Base-by-base conservation (phyloP, 1,284 basidiomycete genomes). In the Caloboletus firmus region DNA sequence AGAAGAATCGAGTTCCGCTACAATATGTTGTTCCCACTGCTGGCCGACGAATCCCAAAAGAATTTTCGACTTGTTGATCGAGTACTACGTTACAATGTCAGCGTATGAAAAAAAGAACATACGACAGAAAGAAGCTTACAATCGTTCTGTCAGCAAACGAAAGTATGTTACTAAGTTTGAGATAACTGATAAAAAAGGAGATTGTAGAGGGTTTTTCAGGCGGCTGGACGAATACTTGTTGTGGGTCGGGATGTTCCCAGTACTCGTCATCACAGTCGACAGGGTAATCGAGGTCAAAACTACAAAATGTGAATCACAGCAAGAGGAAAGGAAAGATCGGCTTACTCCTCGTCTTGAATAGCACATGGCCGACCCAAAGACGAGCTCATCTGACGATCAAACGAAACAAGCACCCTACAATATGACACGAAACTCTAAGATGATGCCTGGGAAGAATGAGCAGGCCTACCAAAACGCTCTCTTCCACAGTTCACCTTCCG, bases 311-410 rank as follows among this genome's bases (percentile, higher is more conserved):
- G 20, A 49, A 43, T 18, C 44, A 18, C 20, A 7, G 32, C 17
- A 34, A 26, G n/a, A n/a, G n/a, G n/a, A 42, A 36, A 18, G 45
- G 10, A 11, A 18, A 17, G 9, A 39, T 35, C 24, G 11, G 75
- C 84, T 26, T 61, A 90, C 89, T 94, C 93, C 67, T 93, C 90
- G 56, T 93, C 91, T 55, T 92, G 88, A 42, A 93, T 84, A 4
- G 87, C 87, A 65, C 89, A 87, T 0, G 92, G 89, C 24, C 93
- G 76, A 11, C 93, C 93, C 18, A 95, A 76, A 1, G 80, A 80
- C 5, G 86, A 79, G 60, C 89, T 90, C 51, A 83, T 77, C 52
- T 79, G 69, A 39, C 89, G 76, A 65, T 91, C 89, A 59, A 87
- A 72, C 26, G 75, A 73, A 3, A 89, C 77, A 0, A 90, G 74